These are phyloP conservation scores for Thymus mandschuricus DNA, from an alignment of 257 asterid species.

Conservation along the genomic window DNA sequence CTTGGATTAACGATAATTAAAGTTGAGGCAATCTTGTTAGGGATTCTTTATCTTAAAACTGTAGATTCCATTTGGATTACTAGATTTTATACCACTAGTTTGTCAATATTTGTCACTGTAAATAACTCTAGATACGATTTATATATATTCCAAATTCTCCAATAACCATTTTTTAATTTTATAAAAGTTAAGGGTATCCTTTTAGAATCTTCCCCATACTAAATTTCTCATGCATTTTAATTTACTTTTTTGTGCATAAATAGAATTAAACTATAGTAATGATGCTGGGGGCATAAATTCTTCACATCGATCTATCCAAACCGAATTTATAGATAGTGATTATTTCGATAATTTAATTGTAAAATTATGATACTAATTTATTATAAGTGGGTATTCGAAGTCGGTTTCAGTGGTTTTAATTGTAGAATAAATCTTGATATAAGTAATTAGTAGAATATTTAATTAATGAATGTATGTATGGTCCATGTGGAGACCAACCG, in stretches of 20 bases:
- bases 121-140: conserved; percentile 31
- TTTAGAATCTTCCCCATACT: conserved; percentile 36
- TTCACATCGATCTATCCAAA: background rate
- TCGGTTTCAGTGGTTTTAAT: no score
- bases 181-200: conserved; percentile 27
- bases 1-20: conserved; percentile 28
- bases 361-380: no score
- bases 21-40: conserved; percentile 37
- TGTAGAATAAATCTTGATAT: no score
- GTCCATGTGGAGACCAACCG: background rate
- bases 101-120: conserved; percentile 27
- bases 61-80: conserved; percentile 60
- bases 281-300: background rate
- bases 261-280: background rate
- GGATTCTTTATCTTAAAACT: conserved; percentile 38
- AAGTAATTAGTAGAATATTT: no score
- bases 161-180: conserved; percentile 21
- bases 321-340: background rate
- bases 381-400: no score
- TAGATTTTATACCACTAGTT: conserved; percentile 47
- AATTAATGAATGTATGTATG: no score
- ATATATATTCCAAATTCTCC: conserved; percentile 38
- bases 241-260: background rate
- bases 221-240: conserved; percentile 16
- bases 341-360: background rate